These are phyloP conservation scores for Crinitomyces ghanaensis DNA, from an alignment of 805 yeast genomes.

Conservation along the genomic window DNA sequence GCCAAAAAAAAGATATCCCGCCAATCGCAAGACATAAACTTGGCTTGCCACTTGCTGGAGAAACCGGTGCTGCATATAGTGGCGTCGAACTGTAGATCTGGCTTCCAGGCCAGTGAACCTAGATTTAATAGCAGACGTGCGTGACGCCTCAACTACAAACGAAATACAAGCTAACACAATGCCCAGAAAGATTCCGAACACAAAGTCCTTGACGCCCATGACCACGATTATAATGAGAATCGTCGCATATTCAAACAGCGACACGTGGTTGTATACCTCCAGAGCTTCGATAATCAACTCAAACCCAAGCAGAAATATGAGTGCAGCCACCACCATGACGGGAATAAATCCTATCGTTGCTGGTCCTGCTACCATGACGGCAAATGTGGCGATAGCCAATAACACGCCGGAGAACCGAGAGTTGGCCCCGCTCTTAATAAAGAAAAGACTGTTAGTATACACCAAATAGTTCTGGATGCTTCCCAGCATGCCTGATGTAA, in stretches of 20 bases:
- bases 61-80: constrained; percentile 78
- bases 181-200: constrained; percentile 83
- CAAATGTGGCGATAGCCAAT: constrained; percentile 70
- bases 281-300: constrained; percentile 80
- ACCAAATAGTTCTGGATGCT: constrained; percentile 91
- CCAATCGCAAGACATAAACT: constrained; percentile 73
- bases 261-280: constrained; percentile 72
- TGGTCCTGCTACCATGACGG: constrained; percentile 81
- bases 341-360: constrained; percentile 90
- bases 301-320: constrained; percentile 82
- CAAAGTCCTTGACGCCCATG: constrained; percentile 95
- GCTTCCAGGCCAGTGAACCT: constrained; percentile 81
- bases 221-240: constrained; percentile 77
- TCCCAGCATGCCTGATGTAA: constrained; percentile 71
- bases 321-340: constrained; percentile 88
- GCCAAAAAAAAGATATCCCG: constrained; percentile 88
- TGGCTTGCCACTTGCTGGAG: constrained; percentile 80
- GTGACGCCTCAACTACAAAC: constrained; percentile 88
- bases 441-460: constrained; percentile 84
- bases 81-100: constrained; percentile 84
- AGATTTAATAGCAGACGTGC: constrained; percentile 69
- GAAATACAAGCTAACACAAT: constrained; percentile 83
- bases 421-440: constrained; percentile 91
- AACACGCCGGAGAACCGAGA: constrained; percentile 81
- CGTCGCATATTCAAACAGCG: constrained; percentile 71